A percentile compares a stretch with the other conserved stretches of the same genome.
Conservation (phyloP, 768 basidiomycete genomes). For the Amanita fuliginea region DNA sequence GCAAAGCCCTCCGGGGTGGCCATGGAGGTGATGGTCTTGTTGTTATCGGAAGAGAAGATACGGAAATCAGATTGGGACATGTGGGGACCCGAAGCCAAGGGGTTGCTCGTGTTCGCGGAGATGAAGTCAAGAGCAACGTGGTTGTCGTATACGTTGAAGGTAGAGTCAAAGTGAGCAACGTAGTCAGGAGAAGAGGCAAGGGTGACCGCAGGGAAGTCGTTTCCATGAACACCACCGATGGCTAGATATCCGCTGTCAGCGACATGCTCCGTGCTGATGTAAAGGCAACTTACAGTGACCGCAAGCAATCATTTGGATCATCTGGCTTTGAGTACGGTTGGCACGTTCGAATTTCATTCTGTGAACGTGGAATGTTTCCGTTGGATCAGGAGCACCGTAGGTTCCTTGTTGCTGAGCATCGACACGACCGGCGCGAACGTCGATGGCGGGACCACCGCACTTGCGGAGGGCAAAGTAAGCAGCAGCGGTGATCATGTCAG, state of each 20-base stretch:
- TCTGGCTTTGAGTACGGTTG: conserved; percentile 19
- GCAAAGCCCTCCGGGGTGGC: neutral
- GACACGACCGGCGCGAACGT: conserved; percentile 20
- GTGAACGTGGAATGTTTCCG: conserved; percentile 14
- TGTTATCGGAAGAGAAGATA: neutral
- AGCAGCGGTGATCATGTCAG: conserved; percentile 21
- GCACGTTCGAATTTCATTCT: conserved; percentile 16
- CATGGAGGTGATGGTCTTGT: conserved; percentile 1
- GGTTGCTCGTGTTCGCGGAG: conserved; percentile 1
- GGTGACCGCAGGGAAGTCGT: conserved; percentile 15
- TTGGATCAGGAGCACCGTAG: conserved; percentile 20
- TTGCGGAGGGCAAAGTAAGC: conserved; percentile 15
- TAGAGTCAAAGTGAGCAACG: conserved; percentile 1
- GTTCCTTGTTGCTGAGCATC: conserved; percentile 20
- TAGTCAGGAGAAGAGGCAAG: neutral
- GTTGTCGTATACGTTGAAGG: neutral
- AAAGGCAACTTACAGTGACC: conserved; percentile 14
- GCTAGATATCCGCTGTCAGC: conserved; percentile 2
- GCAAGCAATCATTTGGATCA: conserved; percentile 23
- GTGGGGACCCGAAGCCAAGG: neutral
- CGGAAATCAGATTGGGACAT: neutral
- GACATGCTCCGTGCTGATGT: neutral
- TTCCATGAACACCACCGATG: conserved; percentile 19
- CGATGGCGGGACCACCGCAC: conserved; percentile 23
- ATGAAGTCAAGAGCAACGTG: conserved; percentile 2